Evolutionary conservation across 2,329 filamentous ascomycete genomes (phyloP), one percentile per base, ranked within the genome.

Genomic region (Penicillium psychrosexuale): DNA sequence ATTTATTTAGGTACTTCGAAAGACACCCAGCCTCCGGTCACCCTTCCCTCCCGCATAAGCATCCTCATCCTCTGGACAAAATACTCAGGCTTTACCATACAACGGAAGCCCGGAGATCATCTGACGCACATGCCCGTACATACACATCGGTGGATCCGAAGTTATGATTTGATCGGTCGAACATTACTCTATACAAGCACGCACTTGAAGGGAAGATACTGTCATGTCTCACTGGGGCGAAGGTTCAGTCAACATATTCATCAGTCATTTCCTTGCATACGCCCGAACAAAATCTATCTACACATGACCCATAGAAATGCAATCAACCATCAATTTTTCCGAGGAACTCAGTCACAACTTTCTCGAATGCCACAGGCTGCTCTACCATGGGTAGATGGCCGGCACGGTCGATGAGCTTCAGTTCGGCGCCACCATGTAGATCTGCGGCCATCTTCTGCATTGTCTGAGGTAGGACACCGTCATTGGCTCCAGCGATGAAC

Each of bases 371-470:
- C 53, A 78, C 74, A 0, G 89, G 86, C 61, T 84, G 82, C 74
- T 95, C 91, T 45, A 85, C 85, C 89, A 95, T 95, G 0, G 91
- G 91, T 66, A 96, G 73, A 76, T 96, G 91, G 0, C 91, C 91
- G 0, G 90, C 85, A 8, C 80, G 76, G 0, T 88, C 82, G 9
- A 95, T 82, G 54, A 88, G 72, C 68, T 81, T 84, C 61, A 91
- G 80, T 55, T 83, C 79, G 0, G 80, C 81, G 0, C 81, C 83
- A 0, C 72, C 69, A 9, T 87, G 86, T 39, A 90, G 70, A 17
- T 76, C 69, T 0, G 73, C 78, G 51, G 80, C 84, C 80, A 92
- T 90, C 13, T 84, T 84, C 51, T 87, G 84, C 90, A 96, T 95
- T 4, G 87, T 88, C 75, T 86, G 85, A 0, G 89, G 89, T 50